These are phyloP conservation scores for Nitzschia putrida DNA, from an alignment of 108 stramenopile genomes.

Conservation along the genomic window DNA sequence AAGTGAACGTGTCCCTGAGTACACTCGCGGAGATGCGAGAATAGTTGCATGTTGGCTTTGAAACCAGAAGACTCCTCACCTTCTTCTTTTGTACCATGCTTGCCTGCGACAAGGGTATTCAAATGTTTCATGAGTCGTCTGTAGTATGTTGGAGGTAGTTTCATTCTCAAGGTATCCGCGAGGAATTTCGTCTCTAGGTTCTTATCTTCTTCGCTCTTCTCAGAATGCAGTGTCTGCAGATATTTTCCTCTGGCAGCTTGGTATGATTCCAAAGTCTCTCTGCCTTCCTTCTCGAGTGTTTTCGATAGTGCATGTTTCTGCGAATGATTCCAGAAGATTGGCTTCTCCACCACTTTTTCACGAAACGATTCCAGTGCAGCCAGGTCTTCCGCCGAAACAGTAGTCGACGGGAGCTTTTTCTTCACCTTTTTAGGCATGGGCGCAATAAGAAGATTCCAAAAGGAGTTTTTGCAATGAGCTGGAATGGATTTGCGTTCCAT, in stretches of 20 bases:
- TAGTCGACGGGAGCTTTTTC: neutral
- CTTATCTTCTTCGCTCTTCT: neutral
- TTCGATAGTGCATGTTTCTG: slow-evolving; percentile 7
- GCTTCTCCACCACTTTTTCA: slow-evolving; percentile 5
- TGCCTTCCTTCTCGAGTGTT: neutral
- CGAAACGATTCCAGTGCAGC: neutral
- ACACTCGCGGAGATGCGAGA: neutral
- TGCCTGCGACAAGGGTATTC: neutral
- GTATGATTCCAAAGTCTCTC: neutral
- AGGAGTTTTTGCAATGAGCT: neutral
- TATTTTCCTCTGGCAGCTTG: neutral
- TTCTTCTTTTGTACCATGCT: neutral
- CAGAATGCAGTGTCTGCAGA: neutral
- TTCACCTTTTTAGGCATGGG: neutral
- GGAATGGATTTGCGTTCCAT: slow-evolving; percentile 10
- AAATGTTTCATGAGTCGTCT: neutral
- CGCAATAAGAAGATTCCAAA: slow-evolving; percentile 26
- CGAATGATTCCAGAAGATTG: slow-evolving; percentile 17
- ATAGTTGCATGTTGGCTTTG: neutral
- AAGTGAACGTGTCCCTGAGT: slow-evolving; percentile 40
- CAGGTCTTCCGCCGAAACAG: neutral
- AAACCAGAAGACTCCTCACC: neutral
- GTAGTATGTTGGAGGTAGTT: slow-evolving; percentile 8
- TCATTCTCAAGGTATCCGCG: slow-evolving; percentile 1
- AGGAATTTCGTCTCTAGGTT: neutral